Conservation (phyloP, 2,329 filamentous ascomycete species). For the Claviceps spartinae region DNA sequence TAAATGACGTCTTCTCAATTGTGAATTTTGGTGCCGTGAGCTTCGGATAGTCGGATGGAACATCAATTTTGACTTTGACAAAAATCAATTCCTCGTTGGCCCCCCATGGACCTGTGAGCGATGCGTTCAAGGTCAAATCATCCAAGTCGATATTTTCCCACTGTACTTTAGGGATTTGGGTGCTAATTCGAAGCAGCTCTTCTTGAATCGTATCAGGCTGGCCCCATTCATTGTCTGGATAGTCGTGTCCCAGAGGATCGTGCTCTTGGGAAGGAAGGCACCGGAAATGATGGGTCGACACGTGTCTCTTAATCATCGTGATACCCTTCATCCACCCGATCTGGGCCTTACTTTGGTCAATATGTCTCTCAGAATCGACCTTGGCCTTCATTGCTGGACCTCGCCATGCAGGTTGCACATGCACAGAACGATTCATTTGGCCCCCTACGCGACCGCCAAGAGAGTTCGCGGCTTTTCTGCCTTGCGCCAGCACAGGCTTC, state of each 20-base stretch:
- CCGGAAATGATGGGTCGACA: constrained; percentile 23
- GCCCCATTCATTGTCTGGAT: constrained; percentile 43
- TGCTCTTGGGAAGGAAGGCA: constrained; percentile 40
- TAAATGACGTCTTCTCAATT: constrained; percentile 48
- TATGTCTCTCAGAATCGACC: constrained; percentile 24
- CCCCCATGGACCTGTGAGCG: constrained; percentile 52
- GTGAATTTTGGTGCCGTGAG: constrained; percentile 42
- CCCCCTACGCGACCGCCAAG: constrained; percentile 27
- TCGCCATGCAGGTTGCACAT: constrained; percentile 31
- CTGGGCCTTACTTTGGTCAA: constrained; percentile 39
- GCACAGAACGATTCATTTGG: constrained; percentile 16
- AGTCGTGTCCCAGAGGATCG: constrained; percentile 35
- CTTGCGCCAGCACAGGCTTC: constrained; percentile 25
- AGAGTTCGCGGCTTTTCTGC: constrained; percentile 30
- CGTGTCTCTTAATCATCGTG: constrained; percentile 44
- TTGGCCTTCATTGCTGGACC: constrained; percentile 47
- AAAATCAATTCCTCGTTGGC: constrained; percentile 41
- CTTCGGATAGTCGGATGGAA: constrained; percentile 46
- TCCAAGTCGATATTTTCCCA: constrained; percentile 55
- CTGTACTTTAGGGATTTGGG: constrained; percentile 47
- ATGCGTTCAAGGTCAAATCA: constrained; percentile 42
- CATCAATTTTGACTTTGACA: constrained; percentile 46
- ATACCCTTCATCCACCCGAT: constrained; percentile 60
- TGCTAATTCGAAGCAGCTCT: constrained; percentile 48
- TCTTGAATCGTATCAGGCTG: constrained; percentile 50